A percentile compares a stretch with the other conserved stretches of the same genome.
These are phyloP conservation scores for Endocladia muricata DNA, from an alignment of 31 red algal species.

Conservation along the genomic window DNA sequence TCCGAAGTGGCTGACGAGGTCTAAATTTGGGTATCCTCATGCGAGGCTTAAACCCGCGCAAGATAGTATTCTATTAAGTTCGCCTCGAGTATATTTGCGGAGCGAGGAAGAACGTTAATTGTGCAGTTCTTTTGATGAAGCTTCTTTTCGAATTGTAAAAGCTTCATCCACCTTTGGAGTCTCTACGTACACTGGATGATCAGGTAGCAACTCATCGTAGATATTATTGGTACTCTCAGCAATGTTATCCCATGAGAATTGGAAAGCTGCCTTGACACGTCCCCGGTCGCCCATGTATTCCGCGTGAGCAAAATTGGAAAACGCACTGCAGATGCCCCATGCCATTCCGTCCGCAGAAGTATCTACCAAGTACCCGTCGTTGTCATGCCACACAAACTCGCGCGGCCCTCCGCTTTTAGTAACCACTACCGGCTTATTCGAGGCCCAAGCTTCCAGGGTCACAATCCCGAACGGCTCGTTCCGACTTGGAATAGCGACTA, in stretches of 20 bases:
- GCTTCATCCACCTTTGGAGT: too few relatives aligned
- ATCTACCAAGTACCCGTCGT: conserved; percentile 93
- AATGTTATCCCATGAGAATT: conserved; percentile 96
- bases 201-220: conserved; percentile 83
- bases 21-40: too few relatives aligned
- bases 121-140: too few relatives aligned
- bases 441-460: conserved; percentile 95
- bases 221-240: conserved; percentile 88
- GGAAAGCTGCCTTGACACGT: conserved; percentile 82
- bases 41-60: too few relatives aligned
- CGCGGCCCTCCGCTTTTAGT: conserved; percentile 94
- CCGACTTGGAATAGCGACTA: conserved; percentile 89
- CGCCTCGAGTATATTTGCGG: too few relatives aligned
- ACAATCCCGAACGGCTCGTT: conserved; percentile 99
- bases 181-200: too few relatives aligned
- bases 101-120: too few relatives aligned
- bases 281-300: conserved; percentile 90
- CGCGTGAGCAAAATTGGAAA: conserved; percentile 87
- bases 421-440: conserved; percentile 97
- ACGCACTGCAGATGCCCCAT: conserved; percentile 87
- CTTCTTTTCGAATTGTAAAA: too few relatives aligned
- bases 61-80: too few relatives aligned
- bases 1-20: too few relatives aligned
- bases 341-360: conserved; percentile 70
- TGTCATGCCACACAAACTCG: conserved; percentile 98